Evolutionary conservation across 306 rosid genomes (phyloP).

Genomic region (Pueraria montana): DNA sequence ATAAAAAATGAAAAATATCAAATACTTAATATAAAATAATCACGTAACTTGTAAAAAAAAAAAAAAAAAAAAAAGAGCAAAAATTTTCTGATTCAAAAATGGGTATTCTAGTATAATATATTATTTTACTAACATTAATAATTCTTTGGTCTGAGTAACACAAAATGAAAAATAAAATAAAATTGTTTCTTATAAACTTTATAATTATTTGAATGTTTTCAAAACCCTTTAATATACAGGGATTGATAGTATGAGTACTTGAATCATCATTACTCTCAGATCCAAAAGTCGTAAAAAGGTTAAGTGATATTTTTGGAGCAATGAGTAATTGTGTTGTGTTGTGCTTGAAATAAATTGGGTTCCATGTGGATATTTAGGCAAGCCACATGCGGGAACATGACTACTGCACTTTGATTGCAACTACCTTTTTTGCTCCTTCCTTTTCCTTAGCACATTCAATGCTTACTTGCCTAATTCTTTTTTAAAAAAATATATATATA

Average conservation of each 20-base stretch:
- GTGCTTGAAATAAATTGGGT: slow-evolving; percentile 27
- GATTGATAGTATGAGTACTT: background rate
- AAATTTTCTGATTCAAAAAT: too few relatives aligned
- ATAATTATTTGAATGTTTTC: background rate
- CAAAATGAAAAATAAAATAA: too few relatives aligned
- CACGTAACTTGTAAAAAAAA: too few relatives aligned
- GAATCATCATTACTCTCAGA: background rate
- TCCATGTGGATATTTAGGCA: slow-evolving; percentile 47
- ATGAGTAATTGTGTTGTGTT: slow-evolving; percentile 40
- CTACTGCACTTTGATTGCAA: slow-evolving; percentile 36
- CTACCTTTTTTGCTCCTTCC: slow-evolving; percentile 1
- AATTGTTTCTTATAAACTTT: too few relatives aligned
- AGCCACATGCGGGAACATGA: slow-evolving; percentile 52
- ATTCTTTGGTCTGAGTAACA: background rate
- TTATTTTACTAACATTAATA: too few relatives aligned
- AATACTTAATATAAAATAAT: too few relatives aligned
- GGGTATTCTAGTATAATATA: background rate
- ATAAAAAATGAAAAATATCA: too few relatives aligned
- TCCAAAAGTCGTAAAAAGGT: slow-evolving; percentile 16
- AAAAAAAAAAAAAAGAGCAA: too few relatives aligned
- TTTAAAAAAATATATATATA: too few relatives aligned
- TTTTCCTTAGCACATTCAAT: slow-evolving; percentile 37
- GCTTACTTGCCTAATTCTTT: background rate
- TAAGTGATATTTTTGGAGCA: slow-evolving; percentile 12
- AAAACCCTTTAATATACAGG: background rate